Evolutionary conservation across 257 asterid genomes (phyloP).

Genomic region (Striga asiatica): DNA sequence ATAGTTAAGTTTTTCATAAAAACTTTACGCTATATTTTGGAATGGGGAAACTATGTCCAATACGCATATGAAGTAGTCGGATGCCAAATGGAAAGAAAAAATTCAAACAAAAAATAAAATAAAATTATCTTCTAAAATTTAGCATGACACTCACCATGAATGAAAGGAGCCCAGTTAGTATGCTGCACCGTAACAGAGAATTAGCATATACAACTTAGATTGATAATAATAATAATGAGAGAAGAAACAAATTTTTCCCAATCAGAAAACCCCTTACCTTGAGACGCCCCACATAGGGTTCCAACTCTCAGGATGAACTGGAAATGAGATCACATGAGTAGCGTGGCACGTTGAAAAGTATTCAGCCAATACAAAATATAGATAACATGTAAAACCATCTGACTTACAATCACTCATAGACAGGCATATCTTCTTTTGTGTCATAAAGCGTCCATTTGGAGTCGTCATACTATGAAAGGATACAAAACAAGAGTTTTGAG

Average conservation of each 20-base stretch:
- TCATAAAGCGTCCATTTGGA: conserved; percentile 84
- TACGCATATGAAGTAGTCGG: background rate
- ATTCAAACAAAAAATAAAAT: too few species aligned
- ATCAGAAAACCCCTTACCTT: conserved; percentile 25
- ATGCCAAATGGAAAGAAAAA: background rate
- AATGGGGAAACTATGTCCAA: conserved; percentile 12
- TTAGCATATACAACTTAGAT: conserved; percentile 21
- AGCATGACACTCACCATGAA: conserved; percentile 72
- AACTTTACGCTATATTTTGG: background rate
- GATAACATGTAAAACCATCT: conserved; percentile 8
- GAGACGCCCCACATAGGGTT: conserved; percentile 70
- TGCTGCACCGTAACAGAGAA: conserved; percentile 51
- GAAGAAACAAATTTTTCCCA: background rate
- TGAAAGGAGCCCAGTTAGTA: conserved; percentile 90
- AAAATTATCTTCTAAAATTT: background rate
- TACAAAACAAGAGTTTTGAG: conserved; percentile 11
- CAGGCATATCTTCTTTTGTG: conserved; percentile 84
- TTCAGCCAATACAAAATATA: background rate
- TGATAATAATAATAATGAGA: background rate
- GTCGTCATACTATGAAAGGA: conserved; percentile 59
- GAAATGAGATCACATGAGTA: conserved; percentile 19
- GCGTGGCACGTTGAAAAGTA: conserved; percentile 6
- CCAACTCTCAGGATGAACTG: conserved; percentile 67
- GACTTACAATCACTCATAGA: conserved; percentile 87
- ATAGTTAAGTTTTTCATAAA: background rate